Conservation (phyloP, 371 early-diverging fungal genomes). For the Mortierella sp. region DNA sequence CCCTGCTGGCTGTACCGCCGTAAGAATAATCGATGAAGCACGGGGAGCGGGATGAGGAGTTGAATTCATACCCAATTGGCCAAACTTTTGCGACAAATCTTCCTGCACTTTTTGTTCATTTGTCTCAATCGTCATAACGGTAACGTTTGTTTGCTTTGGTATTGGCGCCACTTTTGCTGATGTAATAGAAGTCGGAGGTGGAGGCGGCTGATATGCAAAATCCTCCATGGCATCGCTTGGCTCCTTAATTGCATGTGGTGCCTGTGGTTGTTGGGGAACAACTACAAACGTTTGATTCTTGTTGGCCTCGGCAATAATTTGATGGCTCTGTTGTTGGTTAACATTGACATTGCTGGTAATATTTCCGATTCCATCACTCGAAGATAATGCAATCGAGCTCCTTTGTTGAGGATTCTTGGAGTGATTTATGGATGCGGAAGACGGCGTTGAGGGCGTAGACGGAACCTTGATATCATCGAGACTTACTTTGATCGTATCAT, state of each 20-base stretch:
- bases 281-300: neutral
- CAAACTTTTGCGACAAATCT: constrained; percentile 26
- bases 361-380: neutral
- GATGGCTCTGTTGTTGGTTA: neutral
- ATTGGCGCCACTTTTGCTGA: neutral
- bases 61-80: constrained; percentile 22
- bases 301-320: neutral
- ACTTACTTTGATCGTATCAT: constrained; percentile 42
- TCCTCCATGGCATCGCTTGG: neutral
- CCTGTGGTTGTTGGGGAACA: constrained; percentile 16
- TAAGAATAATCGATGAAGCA: neutral
- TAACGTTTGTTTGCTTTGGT: neutral
- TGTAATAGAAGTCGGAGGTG: constrained; percentile 5
- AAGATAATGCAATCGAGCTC: neutral
- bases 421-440: neutral
- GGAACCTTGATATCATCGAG: constrained; percentile 45
- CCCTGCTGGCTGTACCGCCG: neutral
- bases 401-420: constrained; percentile 39
- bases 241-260: constrained; percentile 35
- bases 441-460: constrained; percentile 11
- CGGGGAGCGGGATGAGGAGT: neutral
- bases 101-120: constrained; percentile 9
- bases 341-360: neutral
- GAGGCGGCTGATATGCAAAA: constrained; percentile 39
- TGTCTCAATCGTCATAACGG: constrained; percentile 5